These are phyloP conservation scores for Penicillium rolfsii DNA, from an alignment of 2,329 filamentous ascomycete species.

Conservation along the genomic window DNA sequence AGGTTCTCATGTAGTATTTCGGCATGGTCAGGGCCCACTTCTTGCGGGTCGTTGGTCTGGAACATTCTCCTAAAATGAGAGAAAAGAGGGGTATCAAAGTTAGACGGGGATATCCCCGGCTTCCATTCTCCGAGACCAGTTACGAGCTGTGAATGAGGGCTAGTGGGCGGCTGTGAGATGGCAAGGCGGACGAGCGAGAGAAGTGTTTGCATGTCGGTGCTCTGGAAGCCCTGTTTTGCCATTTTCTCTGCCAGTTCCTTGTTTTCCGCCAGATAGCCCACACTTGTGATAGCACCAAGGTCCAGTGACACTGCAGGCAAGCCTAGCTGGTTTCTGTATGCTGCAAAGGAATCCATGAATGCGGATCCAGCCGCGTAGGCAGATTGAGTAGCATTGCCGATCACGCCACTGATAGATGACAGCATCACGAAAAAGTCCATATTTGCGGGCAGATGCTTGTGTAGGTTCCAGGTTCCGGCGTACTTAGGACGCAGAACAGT, in stretches of 20 bases:
- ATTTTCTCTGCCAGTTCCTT: slow-evolving; percentile 25
- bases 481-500: slow-evolving; percentile 40
- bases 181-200: slow-evolving; percentile 26
- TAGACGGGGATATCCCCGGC: slow-evolving; percentile 24
- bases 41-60: not conserved
- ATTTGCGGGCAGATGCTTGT: slow-evolving; percentile 27
- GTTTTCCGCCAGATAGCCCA: slow-evolving; percentile 32
- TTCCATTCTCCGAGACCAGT: slow-evolving; percentile 32
- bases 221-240: slow-evolving; percentile 30
- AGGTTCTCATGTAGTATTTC: slow-evolving; percentile 21
- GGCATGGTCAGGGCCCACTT: not conserved
- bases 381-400: slow-evolving; percentile 52
- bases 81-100: slow-evolving; percentile 32
- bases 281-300: slow-evolving; percentile 35
- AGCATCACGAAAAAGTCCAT: slow-evolving; percentile 48
- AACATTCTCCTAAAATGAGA: slow-evolving; percentile 27
- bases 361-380: slow-evolving; percentile 46
- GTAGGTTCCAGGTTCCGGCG: slow-evolving; percentile 35
- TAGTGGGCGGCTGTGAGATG: slow-evolving; percentile 10
- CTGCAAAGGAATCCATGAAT: slow-evolving; percentile 41
- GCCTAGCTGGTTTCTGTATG: slow-evolving; percentile 31
- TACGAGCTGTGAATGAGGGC: slow-evolving; percentile 22
- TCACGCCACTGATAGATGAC: slow-evolving; percentile 45
- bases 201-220: slow-evolving; percentile 25
- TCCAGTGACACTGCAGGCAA: slow-evolving; percentile 34